A percentile compares a stretch with the other conserved stretches of the same genome.
These are phyloP conservation scores for Acorus calamus DNA, from an alignment of 106 monocot genomes.

Conservation along the genomic window DNA sequence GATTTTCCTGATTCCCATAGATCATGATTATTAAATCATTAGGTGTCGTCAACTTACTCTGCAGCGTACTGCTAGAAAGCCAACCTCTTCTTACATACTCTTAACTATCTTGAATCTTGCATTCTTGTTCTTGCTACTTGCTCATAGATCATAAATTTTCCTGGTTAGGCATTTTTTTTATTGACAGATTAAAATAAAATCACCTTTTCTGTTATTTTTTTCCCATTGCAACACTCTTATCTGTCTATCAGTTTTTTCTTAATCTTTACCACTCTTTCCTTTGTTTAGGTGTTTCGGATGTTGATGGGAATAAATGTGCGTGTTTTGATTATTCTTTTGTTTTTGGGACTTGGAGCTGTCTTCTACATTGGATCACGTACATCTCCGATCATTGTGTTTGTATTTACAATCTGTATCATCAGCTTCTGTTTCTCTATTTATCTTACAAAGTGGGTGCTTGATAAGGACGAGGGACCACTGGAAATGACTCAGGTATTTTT, in stretches of 20 bases:
- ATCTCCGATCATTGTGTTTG: slow-evolving; percentile 87
- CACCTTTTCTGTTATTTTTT: not conserved
- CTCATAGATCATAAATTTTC: no score
- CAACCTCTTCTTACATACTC: no score
- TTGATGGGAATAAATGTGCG: slow-evolving; percentile 70
- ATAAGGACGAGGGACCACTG: slow-evolving; percentile 95
- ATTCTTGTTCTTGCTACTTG: no score
- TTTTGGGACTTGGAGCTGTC: slow-evolving; percentile 53
- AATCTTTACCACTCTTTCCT: slow-evolving; percentile 3
- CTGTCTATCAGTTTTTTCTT: slow-evolving; percentile 10
- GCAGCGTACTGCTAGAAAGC: no score
- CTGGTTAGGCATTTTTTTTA: no score
- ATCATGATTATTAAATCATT: no score
- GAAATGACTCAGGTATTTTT: slow-evolving; percentile 85
- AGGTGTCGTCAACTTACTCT: no score
- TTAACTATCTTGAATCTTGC: no score
- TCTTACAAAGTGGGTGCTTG: slow-evolving; percentile 96
- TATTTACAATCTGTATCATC: slow-evolving; percentile 65
- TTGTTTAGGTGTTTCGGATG: slow-evolving; percentile 61
- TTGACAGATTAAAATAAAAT: no score
- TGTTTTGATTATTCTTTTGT: slow-evolving; percentile 51
- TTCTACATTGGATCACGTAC: slow-evolving; percentile 80
- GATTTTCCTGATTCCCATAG: no score
- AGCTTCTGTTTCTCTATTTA: slow-evolving; percentile 85
- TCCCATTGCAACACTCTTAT: not conserved